Evolutionary conservation across 2,329 filamentous ascomycete genomes (phyloP).

Genomic region (Talaromyces albobiverticillius): DNA sequence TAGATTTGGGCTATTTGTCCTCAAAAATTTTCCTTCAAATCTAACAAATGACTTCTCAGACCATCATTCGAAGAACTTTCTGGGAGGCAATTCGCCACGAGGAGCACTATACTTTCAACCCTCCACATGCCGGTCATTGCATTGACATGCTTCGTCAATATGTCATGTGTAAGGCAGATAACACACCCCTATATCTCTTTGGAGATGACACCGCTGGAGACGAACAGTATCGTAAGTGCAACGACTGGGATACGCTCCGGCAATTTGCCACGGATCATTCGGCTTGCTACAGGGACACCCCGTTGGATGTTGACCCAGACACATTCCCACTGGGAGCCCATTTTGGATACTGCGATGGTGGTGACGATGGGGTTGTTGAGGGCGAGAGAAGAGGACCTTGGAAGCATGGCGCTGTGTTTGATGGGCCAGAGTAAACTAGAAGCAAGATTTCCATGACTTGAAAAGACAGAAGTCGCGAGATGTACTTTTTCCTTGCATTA

Average conservation of each 20-base stretch:
- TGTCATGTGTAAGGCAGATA: conserved; percentile 19
- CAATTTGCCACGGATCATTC: conserved; percentile 21
- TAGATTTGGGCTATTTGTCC: too few species aligned
- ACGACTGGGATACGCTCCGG: conserved; percentile 18
- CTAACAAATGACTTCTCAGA: too few species aligned
- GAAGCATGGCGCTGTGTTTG: too few species aligned
- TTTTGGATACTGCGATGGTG: conserved; percentile 23
- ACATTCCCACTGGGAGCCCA: conserved; percentile 15
- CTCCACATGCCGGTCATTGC: conserved; percentile 17
- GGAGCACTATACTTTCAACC: neutral
- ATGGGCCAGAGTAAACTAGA: too few species aligned
- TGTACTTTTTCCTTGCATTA: too few species aligned
- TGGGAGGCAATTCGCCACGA: conserved; percentile 11
- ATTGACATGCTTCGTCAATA: conserved; percentile 18
- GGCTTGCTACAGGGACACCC: conserved; percentile 25
- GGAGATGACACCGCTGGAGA: conserved; percentile 16
- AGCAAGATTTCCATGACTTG: too few species aligned
- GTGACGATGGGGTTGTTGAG: conserved; percentile 5
- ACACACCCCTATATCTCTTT: conserved; percentile 15
- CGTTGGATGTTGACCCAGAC: conserved; percentile 8
- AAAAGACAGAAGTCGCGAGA: too few species aligned
- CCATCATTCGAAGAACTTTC: conserved; percentile 17
- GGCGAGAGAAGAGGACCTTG: too few species aligned
- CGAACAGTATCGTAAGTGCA: conserved; percentile 17
- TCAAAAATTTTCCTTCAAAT: too few species aligned